Percentiles rank a stretch among this genome's conserved stretches.
Conservation (phyloP, 768 basidiomycete genomes). For the Melanogaster broomeanus region DNA sequence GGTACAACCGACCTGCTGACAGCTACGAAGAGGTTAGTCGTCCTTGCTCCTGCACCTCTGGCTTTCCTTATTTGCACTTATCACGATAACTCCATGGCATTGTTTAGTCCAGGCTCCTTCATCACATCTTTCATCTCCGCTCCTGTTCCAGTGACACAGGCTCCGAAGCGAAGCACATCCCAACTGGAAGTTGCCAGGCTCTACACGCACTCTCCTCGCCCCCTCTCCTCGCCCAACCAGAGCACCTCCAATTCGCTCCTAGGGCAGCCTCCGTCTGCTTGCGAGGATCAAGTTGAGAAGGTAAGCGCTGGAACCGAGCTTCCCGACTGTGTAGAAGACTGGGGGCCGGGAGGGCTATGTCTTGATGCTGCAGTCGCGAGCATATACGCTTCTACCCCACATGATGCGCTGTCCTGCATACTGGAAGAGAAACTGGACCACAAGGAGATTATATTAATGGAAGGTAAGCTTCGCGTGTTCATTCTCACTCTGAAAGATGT, state of each 20-base stretch:
- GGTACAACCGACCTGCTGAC: slow-evolving; percentile 13
- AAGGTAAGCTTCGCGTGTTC: slow-evolving; percentile 43
- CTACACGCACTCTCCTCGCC: slow-evolving; percentile 22
- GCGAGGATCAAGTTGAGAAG: not conserved
- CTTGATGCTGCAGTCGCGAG: slow-evolving; percentile 34
- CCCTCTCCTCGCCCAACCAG: slow-evolving; percentile 17
- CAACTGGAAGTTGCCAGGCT: slow-evolving; percentile 12
- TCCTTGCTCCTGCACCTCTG: slow-evolving; percentile 7
- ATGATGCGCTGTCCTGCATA: slow-evolving; percentile 38
- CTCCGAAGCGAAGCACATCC: slow-evolving; percentile 19
- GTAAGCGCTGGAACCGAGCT: not conserved
- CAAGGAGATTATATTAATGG: slow-evolving; percentile 52
- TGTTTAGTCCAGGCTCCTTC: slow-evolving; percentile 32
- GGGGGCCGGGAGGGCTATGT: slow-evolving; percentile 10
- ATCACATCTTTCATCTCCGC: slow-evolving; percentile 36
- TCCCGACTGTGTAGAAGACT: not conserved
- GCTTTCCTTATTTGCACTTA: slow-evolving; percentile 19
- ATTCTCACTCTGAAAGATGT: slow-evolving; percentile 8
- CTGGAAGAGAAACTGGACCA: slow-evolving; percentile 59
- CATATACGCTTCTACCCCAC: slow-evolving; percentile 31
- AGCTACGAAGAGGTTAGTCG: slow-evolving; percentile 23
- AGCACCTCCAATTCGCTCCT: slow-evolving; percentile 18
- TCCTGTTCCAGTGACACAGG: slow-evolving; percentile 25
- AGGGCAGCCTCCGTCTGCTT: slow-evolving; percentile 24
- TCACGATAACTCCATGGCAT: slow-evolving; percentile 28